Evolutionary conservation across 108 stramenopile genomes (phyloP).

Genomic region (Fistulifera pelliculosa): DNA sequence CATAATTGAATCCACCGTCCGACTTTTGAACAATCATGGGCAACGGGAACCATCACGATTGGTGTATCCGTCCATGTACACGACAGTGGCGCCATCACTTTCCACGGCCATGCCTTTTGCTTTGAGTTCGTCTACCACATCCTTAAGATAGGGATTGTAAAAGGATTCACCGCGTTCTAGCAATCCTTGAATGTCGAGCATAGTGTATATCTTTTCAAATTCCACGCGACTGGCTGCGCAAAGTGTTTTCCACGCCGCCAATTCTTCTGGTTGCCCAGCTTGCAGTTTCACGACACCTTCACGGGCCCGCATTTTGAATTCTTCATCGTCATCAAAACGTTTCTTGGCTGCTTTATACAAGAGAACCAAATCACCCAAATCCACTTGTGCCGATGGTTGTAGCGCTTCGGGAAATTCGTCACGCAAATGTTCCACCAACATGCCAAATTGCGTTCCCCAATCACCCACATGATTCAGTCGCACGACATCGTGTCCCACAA

Average conservation of each 20-base stretch:
- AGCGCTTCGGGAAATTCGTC: conserved; percentile 91
- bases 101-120: conserved; percentile 59
- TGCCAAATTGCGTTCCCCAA: conserved; percentile 99
- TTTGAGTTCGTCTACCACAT: conserved; percentile 77
- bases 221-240: conserved; percentile 72
- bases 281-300: conserved; percentile 95
- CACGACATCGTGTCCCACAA: conserved; percentile 86
- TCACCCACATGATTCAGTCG: conserved; percentile 98
- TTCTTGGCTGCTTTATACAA: conserved; percentile 97
- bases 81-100: conserved; percentile 83
- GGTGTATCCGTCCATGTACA: conserved; percentile 78
- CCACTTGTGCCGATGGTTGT: conserved; percentile 57
- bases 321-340: conserved; percentile 78
- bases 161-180: conserved; percentile 90
- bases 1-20: conserved; percentile 98
- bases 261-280: conserved; percentile 81
- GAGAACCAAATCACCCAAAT: conserved; percentile 83
- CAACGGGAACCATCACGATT: conserved; percentile 76
- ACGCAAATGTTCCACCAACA: conserved; percentile 94
- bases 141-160: conserved; percentile 89
- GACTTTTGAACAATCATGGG: conserved; percentile 93
- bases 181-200: conserved; percentile 61
- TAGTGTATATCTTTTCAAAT: conserved; percentile 84
- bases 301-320: conserved; percentile 83
- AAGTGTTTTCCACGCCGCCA: conserved; percentile 87